Conservation (phyloP, 805 yeast genomes). For the Babjeviella inositovora region DNA sequence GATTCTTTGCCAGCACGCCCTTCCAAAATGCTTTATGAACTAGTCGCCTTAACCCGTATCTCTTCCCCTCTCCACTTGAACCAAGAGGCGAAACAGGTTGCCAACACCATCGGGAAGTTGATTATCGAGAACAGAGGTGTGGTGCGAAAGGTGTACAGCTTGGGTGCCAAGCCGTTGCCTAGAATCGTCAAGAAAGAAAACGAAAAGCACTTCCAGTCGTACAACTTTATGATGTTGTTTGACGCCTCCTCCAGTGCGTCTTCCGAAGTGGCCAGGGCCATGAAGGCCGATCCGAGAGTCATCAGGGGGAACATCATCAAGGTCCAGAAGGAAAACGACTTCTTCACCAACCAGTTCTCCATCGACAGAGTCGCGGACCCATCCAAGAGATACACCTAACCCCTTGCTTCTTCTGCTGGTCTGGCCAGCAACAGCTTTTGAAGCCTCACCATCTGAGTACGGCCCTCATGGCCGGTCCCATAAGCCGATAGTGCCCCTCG, state of each 20-base stretch:
- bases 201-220: conserved; percentile 82
- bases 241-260: conserved; percentile 82
- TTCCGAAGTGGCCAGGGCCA: conserved; percentile 63
- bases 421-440: too few relatives aligned
- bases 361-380: conserved; percentile 24
- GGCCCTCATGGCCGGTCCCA: too few relatives aligned
- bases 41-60: conserved; percentile 1
- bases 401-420: too few relatives aligned
- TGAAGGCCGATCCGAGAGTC: conserved; percentile 82
- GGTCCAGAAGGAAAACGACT: conserved; percentile 31
- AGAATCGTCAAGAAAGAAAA: conserved; percentile 72
- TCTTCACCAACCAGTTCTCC: too few relatives aligned
- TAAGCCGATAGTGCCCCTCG: too few relatives aligned
- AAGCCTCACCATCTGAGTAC: too few relatives aligned
- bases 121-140: conserved; percentile 86
- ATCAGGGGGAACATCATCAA: conserved; percentile 63
- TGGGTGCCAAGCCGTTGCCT: conserved; percentile 71
- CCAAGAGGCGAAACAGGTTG: conserved; percentile 21
- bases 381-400: conserved; percentile 5
- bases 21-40: background rate
- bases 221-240: conserved; percentile 73
- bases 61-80: conserved; percentile 15
- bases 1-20: conserved; percentile 1
- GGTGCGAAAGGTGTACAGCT: conserved; percentile 64
- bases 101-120: conserved; percentile 75